These are phyloP conservation scores for Allantophomopsis lycopodina DNA, from an alignment of 2,329 filamentous ascomycete species.

Conservation along the genomic window DNA sequence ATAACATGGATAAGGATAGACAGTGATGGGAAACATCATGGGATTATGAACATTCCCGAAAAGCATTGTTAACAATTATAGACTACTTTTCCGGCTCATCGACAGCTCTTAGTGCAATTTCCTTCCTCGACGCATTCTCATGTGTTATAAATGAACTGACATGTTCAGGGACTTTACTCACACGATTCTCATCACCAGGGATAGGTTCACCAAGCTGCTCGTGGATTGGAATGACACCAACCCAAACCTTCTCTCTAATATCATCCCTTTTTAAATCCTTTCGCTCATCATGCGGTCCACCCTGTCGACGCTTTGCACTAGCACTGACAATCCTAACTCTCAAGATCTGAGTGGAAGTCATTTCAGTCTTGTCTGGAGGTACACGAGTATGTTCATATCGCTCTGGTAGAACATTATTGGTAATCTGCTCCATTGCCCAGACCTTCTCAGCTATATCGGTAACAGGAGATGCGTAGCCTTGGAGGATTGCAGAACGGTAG, in stretches of 20 bases:
- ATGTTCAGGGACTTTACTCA: slow-evolving; percentile 35
- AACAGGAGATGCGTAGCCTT: slow-evolving; percentile 59
- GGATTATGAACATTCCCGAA: too few species aligned
- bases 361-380: slow-evolving; percentile 60
- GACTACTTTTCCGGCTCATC: background rate
- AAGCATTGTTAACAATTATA: too few species aligned
- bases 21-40: too few species aligned
- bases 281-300: slow-evolving; percentile 42
- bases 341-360: slow-evolving; percentile 62
- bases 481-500: slow-evolving; percentile 65
- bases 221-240: slow-evolving; percentile 48
- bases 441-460: slow-evolving; percentile 55
- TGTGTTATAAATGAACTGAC: slow-evolving; percentile 35
- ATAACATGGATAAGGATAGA: too few species aligned
- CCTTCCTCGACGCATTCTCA: slow-evolving; percentile 27
- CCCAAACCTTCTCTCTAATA: slow-evolving; percentile 32
- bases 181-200: slow-evolving; percentile 7
- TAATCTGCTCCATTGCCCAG: slow-evolving; percentile 69
- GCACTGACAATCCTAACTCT: slow-evolving; percentile 55
- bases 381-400: slow-evolving; percentile 58
- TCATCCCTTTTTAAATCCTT: slow-evolving; percentile 30
- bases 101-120: slow-evolving; percentile 22
- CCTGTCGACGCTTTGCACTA: slow-evolving; percentile 61
- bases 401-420: slow-evolving; percentile 53
- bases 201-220: slow-evolving; percentile 35